A percentile compares a stretch with the other conserved stretches of the same genome.
phyloP scores from a whole-genome alignment of 2,329 filamentous ascomycete genomes.

The Ophiocordyceps camponoti-rufipedis region DNA sequence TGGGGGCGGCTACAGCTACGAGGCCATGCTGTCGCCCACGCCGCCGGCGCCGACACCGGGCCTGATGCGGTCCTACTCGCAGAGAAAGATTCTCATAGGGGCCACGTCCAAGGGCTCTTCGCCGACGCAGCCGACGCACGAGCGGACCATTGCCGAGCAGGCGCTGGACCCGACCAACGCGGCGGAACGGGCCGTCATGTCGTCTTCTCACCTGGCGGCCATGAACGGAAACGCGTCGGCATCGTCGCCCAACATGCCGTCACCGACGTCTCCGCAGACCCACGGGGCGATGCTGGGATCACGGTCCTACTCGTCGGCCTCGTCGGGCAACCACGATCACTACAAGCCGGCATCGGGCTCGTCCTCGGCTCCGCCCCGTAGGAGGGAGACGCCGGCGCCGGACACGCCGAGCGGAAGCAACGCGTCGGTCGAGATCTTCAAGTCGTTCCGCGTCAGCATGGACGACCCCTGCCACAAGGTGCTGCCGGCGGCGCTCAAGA shows the following conservation, averaged over 20 bases:
- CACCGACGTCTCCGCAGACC: conserved; percentile 48
- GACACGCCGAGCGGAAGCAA: conserved; percentile 39
- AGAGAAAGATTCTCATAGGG: conserved; percentile 56
- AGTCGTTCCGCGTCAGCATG: conserved; percentile 94
- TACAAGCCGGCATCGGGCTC: not conserved
- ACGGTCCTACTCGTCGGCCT: conserved; percentile 27
- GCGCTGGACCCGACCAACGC: conserved; percentile 37
- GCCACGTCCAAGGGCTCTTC: conserved; percentile 58
- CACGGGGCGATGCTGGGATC: conserved; percentile 39
- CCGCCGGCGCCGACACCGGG: conserved; percentile 35
- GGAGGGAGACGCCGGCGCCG: conserved; percentile 42
- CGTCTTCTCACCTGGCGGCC: conserved; percentile 51
- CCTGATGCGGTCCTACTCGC: conserved; percentile 55
- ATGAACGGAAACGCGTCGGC: conserved; percentile 43
- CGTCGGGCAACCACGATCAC: not conserved
- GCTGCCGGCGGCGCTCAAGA: conserved; percentile 82
- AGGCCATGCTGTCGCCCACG: conserved; percentile 26
- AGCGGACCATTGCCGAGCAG: conserved; percentile 43
- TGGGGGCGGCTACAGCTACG: conserved; percentile 26
- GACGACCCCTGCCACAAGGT: conserved; percentile 98
- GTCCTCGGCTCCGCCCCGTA: conserved; percentile 20
- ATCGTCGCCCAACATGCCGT: conserved; percentile 49
- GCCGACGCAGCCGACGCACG: conserved; percentile 54
- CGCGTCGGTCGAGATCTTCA: conserved; percentile 83
- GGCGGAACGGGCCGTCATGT: conserved; percentile 45